A percentile compares a stretch with the other conserved stretches of the same genome.
phyloP scores from a whole-genome alignment of 805 yeast genomes.

The Myxozyma sirexii region DNA sequence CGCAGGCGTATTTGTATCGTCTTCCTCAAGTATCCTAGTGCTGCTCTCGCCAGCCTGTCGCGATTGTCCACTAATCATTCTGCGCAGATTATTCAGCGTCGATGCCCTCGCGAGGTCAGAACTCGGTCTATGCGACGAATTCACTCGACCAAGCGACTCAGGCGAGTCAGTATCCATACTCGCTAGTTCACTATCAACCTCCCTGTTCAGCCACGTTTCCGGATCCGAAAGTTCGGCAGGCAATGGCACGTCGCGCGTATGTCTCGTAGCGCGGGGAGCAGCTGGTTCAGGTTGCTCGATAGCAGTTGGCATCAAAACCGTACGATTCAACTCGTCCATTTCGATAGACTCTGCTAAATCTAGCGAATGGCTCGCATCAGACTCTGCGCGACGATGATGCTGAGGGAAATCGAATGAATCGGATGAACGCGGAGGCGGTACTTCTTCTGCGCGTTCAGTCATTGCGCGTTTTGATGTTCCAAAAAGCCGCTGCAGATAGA shows the following conservation, averaged over 20 bases:
- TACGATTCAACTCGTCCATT: slow-evolving; percentile 5
- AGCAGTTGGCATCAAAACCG: neutral
- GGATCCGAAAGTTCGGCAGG: neutral
- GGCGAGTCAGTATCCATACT: slow-evolving; percentile 10
- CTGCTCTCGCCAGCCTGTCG: slow-evolving; percentile 4
- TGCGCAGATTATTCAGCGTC: slow-evolving; percentile 1
- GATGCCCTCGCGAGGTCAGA: slow-evolving; percentile 4
- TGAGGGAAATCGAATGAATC: neutral
- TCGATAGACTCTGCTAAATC: slow-evolving; percentile 19
- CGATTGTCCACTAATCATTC: slow-evolving; percentile 12
- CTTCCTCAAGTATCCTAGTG: neutral
- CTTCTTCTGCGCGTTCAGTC: slow-evolving; percentile 36
- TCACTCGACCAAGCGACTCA: neutral
- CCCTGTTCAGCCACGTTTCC: slow-evolving; percentile 8
- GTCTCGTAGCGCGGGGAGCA: neutral
- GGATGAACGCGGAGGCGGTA: slow-evolving; percentile 16
- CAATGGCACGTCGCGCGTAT: neutral
- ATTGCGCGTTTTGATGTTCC: slow-evolving; percentile 36
- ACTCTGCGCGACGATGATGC: slow-evolving; percentile 1
- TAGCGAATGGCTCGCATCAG: neutral
- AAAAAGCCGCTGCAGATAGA: slow-evolving; percentile 46
- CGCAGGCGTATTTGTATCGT: neutral
- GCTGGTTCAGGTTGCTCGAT: slow-evolving; percentile 8
- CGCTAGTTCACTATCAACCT: slow-evolving; percentile 10
- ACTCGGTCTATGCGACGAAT: neutral